phyloP scores from a whole-genome alignment of 2,329 filamentous ascomycete genomes.

The Seiridium unicorne region DNA sequence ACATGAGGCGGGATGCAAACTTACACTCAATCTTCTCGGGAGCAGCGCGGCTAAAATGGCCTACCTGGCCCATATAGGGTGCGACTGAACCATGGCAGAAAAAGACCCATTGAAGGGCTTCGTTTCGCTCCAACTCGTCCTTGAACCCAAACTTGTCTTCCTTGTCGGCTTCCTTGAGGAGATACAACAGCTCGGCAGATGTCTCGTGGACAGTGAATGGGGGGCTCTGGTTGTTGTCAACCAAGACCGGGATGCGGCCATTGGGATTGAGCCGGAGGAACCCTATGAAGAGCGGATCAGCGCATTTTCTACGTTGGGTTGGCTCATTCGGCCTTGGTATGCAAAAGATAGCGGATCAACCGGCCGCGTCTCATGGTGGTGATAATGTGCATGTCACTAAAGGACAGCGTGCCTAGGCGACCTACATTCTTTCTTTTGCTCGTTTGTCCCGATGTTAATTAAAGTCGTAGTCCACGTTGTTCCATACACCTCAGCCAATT shows the following conservation, averaged over 20 bases:
- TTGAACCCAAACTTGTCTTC: slow-evolving; percentile 50
- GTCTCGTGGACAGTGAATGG: slow-evolving; percentile 54
- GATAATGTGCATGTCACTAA: no score
- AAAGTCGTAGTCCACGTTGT: slow-evolving; percentile 44
- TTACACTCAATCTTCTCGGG: slow-evolving; percentile 41
- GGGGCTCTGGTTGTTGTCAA: slow-evolving; percentile 46
- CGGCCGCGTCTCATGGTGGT: no score
- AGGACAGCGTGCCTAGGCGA: background rate
- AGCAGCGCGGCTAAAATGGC: slow-evolving; percentile 42
- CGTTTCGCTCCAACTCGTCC: slow-evolving; percentile 46
- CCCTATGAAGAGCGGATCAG: slow-evolving; percentile 12
- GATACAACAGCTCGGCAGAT: slow-evolving; percentile 50
- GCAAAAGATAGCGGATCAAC: no score
- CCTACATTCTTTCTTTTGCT: slow-evolving; percentile 52
- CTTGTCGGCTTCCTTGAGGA: slow-evolving; percentile 47
- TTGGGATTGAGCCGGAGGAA: slow-evolving; percentile 46
- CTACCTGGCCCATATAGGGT: slow-evolving; percentile 38
- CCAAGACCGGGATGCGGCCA: slow-evolving; percentile 47
- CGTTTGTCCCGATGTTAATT: slow-evolving; percentile 51
- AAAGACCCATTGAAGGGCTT: slow-evolving; percentile 51
- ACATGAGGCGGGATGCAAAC: background rate
- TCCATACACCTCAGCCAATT: slow-evolving; percentile 48
- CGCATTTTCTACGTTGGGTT: slow-evolving; percentile 45
- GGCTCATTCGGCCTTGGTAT: slow-evolving; percentile 48
- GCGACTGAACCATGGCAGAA: slow-evolving; percentile 49